phyloP scores from a whole-genome alignment of 768 basidiomycete species.

The Lactifluus subvellereus region DNA sequence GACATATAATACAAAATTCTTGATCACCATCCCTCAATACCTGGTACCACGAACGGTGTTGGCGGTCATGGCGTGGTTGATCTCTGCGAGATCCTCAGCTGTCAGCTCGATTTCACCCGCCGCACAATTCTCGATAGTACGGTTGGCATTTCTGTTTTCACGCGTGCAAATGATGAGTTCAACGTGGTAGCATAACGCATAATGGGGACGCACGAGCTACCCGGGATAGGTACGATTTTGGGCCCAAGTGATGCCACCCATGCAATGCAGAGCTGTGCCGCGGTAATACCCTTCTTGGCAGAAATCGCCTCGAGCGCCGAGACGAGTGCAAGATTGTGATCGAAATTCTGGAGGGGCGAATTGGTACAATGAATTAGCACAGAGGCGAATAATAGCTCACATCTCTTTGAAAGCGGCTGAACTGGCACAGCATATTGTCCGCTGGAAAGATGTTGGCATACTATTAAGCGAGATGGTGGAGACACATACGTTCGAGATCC shows the following conservation, averaged over 20 bases:
- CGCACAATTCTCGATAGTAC: constrained; percentile 40
- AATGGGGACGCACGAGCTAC: constrained; percentile 34
- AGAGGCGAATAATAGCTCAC: constrained; percentile 12
- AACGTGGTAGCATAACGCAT: background rate
- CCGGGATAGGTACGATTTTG: constrained; percentile 44
- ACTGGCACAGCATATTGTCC: constrained; percentile 33
- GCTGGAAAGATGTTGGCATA: constrained; percentile 21
- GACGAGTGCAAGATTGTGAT: constrained; percentile 41
- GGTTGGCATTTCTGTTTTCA: constrained; percentile 32
- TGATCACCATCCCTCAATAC: constrained; percentile 7
- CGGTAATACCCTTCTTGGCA: constrained; percentile 37
- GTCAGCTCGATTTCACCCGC: constrained; percentile 36
- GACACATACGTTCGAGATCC: constrained; percentile 27
- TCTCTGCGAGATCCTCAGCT: constrained; percentile 35
- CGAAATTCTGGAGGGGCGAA: constrained; percentile 31
- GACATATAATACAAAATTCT: constrained; percentile 1
- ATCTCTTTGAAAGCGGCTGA: constrained; percentile 38
- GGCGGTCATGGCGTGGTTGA: constrained; percentile 33
- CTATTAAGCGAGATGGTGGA: background rate
- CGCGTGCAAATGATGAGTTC: background rate
- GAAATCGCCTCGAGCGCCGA: constrained; percentile 38
- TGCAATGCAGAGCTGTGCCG: constrained; percentile 37
- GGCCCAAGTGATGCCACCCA: constrained; percentile 35
- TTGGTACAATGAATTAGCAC: background rate
- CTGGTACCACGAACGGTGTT: constrained; percentile 16